A percentile compares a stretch with the other conserved stretches of the same genome.
Conservation (phyloP, 805 yeast genomes). For the Saccharomycopsis fodiens region DNA sequence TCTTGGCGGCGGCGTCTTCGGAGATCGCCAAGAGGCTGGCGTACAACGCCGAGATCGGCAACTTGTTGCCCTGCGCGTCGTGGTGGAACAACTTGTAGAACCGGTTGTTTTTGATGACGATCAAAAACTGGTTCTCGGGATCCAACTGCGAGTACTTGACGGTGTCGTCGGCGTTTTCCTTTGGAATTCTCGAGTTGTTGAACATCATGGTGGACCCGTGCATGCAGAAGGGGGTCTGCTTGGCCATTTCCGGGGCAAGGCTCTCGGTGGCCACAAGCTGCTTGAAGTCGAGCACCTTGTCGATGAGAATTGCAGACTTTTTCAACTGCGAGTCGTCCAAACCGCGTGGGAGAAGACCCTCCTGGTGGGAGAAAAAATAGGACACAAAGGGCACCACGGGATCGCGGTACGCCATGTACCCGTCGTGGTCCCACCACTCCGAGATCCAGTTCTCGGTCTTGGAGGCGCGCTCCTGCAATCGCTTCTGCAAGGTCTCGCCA, state of each 20-base stretch:
- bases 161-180: constrained; percentile 53
- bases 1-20: constrained; percentile 20
- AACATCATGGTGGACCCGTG: constrained; percentile 87
- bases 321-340: constrained; percentile 57
- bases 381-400: constrained; percentile 94
- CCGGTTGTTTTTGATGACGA: constrained; percentile 68
- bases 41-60: constrained; percentile 43
- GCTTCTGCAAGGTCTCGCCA: constrained; percentile 61
- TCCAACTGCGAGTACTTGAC: constrained; percentile 37
- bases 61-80: constrained; percentile 33
- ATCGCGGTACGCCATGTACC: constrained; percentile 84
- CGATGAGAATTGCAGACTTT: constrained; percentile 71
- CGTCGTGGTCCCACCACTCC: constrained; percentile 90
- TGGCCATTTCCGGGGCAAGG: constrained; percentile 69
- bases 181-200: constrained; percentile 81
- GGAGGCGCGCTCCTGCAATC: constrained; percentile 50
- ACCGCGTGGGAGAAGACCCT: constrained; percentile 35
- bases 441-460: constrained; percentile 78
- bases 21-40: constrained; percentile 50
- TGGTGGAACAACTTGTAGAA: constrained; percentile 73
- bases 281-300: constrained; percentile 62
- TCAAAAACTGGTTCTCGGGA: constrained; percentile 51
- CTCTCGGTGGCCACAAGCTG: constrained; percentile 59
- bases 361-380: constrained; percentile 81
- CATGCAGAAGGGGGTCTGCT: constrained; percentile 87